Evolutionary conservation across 352 stramenopile species (phyloP).

Genomic region (Pythium sukuiense): DNA sequence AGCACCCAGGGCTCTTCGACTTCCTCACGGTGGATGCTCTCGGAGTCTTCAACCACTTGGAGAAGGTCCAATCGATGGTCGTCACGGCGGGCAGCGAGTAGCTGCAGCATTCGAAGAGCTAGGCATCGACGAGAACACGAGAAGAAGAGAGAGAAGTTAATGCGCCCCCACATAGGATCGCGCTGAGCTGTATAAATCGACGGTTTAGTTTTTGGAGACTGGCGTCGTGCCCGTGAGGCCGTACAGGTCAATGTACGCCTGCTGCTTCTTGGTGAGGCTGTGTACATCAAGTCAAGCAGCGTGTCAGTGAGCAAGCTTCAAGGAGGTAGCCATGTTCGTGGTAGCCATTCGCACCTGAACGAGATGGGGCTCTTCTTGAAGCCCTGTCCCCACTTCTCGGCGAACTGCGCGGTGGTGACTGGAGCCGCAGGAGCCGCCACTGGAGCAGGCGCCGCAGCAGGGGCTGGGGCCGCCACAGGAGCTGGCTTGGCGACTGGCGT

Average conservation of each 20-base stretch:
- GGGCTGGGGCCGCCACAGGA: slow-evolving; percentile 22
- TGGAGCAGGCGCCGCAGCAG: slow-evolving; percentile 18
- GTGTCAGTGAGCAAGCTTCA: background rate
- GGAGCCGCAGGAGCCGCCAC: slow-evolving; percentile 15
- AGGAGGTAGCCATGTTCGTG: background rate
- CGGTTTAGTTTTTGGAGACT: slow-evolving; percentile 28
- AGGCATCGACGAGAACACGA: background rate
- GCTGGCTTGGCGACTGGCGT: slow-evolving; percentile 28
- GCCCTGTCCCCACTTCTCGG: slow-evolving; percentile 78
- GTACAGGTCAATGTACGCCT: slow-evolving; percentile 82
- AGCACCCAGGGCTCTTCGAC: slow-evolving; percentile 82
- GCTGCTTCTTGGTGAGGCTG: slow-evolving; percentile 83
- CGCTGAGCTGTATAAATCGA: slow-evolving; percentile 7
- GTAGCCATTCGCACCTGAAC: slow-evolving; percentile 31
- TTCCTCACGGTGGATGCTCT: slow-evolving; percentile 87
- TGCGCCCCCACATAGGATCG: background rate
- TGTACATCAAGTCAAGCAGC: background rate
- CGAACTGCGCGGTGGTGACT: slow-evolving; percentile 33
- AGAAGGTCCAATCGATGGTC: slow-evolving; percentile 82
- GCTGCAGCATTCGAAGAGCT: background rate
- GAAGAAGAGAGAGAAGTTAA: background rate
- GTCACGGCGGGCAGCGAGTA: slow-evolving; percentile 23
- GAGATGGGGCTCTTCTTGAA: slow-evolving; percentile 83
- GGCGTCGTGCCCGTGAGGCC: slow-evolving; percentile 82
- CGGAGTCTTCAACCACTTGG: slow-evolving; percentile 78